phyloP scores from a whole-genome alignment of 129 eudicot species.

The Lactuca sativa region DNA sequence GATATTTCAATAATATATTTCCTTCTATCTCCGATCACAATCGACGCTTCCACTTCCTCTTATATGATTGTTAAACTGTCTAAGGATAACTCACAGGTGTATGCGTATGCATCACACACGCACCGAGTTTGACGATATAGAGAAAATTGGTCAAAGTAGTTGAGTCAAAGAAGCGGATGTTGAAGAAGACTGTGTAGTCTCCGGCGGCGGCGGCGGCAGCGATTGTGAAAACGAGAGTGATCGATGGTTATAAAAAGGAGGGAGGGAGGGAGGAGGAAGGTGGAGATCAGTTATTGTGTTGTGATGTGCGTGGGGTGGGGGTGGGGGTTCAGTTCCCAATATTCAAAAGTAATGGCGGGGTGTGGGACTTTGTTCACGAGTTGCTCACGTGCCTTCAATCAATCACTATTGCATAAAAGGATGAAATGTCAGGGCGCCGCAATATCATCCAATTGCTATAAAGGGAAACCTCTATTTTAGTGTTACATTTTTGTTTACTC shows the following conservation, averaged over 20 bases:
- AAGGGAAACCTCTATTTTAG: conserved; percentile 14
- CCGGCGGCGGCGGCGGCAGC: conserved; percentile 18
- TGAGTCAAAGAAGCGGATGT: background rate
- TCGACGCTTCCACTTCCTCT: background rate
- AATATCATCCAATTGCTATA: conserved; percentile 24
- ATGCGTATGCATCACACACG: background rate
- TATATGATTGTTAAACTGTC: background rate
- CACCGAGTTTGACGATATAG: background rate
- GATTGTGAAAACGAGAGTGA: background rate
- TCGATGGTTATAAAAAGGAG: background rate
- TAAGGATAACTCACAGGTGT: background rate
- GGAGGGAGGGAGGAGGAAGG: background rate
- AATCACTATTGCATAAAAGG: background rate
- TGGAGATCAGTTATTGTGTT: background rate
- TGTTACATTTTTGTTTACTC: background rate
- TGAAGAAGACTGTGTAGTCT: background rate
- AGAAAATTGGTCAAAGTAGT: background rate
- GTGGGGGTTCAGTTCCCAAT: conserved; percentile 18
- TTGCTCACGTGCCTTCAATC: conserved; percentile 26
- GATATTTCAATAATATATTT: background rate
- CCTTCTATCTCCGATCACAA: background rate
- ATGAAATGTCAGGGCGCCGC: conserved; percentile 25
- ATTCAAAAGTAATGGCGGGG: conserved; percentile 21
- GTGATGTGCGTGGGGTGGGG: background rate
- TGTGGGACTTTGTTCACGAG: conserved; percentile 28